Conservation (phyloP, 352 stramenopile genomes). For the Phytophthora lateralis region DNA sequence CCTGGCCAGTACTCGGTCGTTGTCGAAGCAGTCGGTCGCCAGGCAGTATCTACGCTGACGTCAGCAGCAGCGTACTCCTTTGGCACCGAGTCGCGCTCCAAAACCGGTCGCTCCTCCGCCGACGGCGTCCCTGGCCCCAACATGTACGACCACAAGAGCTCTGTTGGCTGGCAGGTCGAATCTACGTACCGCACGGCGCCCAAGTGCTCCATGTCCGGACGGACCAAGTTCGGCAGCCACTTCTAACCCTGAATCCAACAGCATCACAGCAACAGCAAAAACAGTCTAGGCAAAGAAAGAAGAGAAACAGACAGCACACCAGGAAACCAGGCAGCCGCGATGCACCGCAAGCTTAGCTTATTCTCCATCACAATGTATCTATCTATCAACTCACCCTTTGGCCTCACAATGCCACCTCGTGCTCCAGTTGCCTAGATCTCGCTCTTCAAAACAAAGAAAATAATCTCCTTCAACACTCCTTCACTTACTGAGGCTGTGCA, state of each 20-base stretch:
- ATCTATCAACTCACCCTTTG: constrained; percentile 26
- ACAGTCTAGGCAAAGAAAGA: constrained; percentile 14
- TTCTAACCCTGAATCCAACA: constrained; percentile 39
- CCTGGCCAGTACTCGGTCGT: constrained; percentile 78
- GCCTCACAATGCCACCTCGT: neutral
- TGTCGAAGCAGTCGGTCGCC: constrained; percentile 64
- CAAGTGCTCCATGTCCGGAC: constrained; percentile 77
- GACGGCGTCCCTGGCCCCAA: constrained; percentile 45
- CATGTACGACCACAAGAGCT: constrained; percentile 65
- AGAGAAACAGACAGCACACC: neutral
- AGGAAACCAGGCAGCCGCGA: neutral
- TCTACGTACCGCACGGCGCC: constrained; percentile 69
- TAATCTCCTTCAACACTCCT: neutral
- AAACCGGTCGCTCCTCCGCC: constrained; percentile 29
- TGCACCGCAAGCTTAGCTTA: constrained; percentile 13
- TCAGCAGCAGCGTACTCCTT: constrained; percentile 73
- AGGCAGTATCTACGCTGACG: constrained; percentile 66
- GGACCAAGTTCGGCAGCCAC: constrained; percentile 81
- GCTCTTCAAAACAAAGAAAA: constrained; percentile 6
- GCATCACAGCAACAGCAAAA: neutral
- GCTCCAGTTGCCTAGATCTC: constrained; percentile 14
- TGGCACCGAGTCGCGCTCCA: constrained; percentile 59
- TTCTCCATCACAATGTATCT: constrained; percentile 22
- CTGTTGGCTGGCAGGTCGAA: constrained; percentile 68
- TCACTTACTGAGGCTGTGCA: constrained; percentile 5